Percentiles rank a stretch among this genome's conserved stretches.
Conservation (phyloP, 2,329 filamentous ascomycete genomes). For the Rachicladosporium sp. region DNA sequence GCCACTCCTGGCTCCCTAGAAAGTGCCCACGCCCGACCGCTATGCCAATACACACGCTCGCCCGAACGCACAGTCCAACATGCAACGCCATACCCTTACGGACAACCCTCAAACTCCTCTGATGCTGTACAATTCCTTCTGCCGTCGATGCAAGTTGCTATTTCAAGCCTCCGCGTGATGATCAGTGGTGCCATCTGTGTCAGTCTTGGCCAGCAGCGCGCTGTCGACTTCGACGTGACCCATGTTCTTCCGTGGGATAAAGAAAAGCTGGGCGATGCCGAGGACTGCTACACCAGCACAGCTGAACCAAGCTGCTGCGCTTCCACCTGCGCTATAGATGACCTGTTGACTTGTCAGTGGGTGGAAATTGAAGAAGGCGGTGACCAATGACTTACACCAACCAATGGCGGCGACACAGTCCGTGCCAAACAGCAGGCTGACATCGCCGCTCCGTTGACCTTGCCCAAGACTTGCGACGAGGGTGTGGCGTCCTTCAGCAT, state of each 20-base stretch:
- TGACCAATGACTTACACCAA: slow-evolving; percentile 30
- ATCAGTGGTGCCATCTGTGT: no score
- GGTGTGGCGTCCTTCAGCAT: slow-evolving; percentile 58
- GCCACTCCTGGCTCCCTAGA: no score
- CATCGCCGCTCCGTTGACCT: slow-evolving; percentile 58
- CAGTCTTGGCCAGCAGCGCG: slow-evolving; percentile 2
- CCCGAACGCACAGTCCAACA: no score
- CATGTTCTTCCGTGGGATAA: slow-evolving; percentile 38
- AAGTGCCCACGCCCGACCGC: no score
- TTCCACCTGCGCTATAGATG: slow-evolving; percentile 47
- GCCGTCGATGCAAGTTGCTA: no score
- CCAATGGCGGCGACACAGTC: slow-evolving; percentile 52
- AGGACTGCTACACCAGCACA: slow-evolving; percentile 41
- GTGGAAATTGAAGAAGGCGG: no score
- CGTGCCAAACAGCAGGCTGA: slow-evolving; percentile 54
- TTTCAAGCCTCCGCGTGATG: no score
- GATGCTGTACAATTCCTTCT: no score
- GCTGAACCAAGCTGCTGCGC: slow-evolving; percentile 47
- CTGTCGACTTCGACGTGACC: slow-evolving; percentile 13
- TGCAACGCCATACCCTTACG: no score
- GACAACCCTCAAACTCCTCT: no score
- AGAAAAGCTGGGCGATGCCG: slow-evolving; percentile 42
- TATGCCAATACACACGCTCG: no score
- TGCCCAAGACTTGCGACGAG: slow-evolving; percentile 47
- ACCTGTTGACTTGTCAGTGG: slow-evolving; percentile 13